These are phyloP conservation scores for Asparagopsis taxiformis DNA, from an alignment of 31 red algal genomes.

Conservation along the genomic window DNA sequence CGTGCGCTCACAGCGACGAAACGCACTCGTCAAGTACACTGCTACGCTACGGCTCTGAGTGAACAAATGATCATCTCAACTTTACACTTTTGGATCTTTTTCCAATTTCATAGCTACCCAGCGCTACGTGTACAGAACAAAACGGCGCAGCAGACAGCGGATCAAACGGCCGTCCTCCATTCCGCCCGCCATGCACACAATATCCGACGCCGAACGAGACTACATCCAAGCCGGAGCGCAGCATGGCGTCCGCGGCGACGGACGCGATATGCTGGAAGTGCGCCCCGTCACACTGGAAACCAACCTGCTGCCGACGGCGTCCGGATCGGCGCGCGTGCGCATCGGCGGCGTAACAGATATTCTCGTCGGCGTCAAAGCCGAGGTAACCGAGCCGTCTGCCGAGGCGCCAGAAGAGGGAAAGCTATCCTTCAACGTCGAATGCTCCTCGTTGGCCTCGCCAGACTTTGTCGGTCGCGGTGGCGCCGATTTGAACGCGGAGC, in stretches of 20 bases:
- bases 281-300: conserved; percentile 72
- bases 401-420: conserved; percentile 32
- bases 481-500: conserved; percentile 48
- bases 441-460: conserved; percentile 54
- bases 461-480: conserved; percentile 54
- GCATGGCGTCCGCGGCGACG: conserved; percentile 64
- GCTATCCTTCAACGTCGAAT: conserved; percentile 60
- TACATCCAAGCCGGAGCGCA: conserved; percentile 53
- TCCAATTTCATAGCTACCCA: too few species aligned
- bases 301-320: conserved; percentile 59
- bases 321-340: conserved; percentile 65
- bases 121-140: too few species aligned
- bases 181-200: conserved; percentile 6
- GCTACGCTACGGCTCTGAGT: too few species aligned
- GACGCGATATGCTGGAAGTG: conserved; percentile 46
- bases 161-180: too few species aligned
- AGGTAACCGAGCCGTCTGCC: conserved; percentile 30
- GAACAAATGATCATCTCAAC: too few species aligned
- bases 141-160: too few species aligned
- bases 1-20: too few species aligned
- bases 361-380: conserved; percentile 72
- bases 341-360: conserved; percentile 79
- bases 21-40: too few species aligned
- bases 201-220: conserved; percentile 42
- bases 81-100: too few species aligned